Conservation (phyloP, 192 early-diverging fungal species). For the Nowakowskiella sp. region DNA sequence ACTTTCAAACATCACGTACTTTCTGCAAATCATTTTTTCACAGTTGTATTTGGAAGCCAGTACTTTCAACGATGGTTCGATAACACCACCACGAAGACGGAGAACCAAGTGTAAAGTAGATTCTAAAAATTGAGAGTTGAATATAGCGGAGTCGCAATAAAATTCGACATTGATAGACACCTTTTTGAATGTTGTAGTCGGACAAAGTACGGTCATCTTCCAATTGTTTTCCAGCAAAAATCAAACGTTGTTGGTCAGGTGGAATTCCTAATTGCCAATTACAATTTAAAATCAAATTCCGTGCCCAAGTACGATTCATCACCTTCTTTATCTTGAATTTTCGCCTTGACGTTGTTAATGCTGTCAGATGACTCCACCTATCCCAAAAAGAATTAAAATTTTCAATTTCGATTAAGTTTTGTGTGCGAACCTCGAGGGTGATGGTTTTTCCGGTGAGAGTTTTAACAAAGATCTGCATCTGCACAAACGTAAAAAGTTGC, state of each 20-base stretch:
- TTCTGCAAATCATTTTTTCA: slow-evolving; percentile 99
- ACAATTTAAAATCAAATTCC: slow-evolving; percentile 17
- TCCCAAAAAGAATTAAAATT: too few relatives aligned
- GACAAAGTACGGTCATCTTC: slow-evolving; percentile 96
- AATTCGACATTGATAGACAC: background rate
- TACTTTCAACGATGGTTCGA: slow-evolving; percentile 97
- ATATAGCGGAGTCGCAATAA: background rate
- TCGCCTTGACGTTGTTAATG: slow-evolving; percentile 86
- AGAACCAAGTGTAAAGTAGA: slow-evolving; percentile 95
- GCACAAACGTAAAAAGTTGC: too few relatives aligned
- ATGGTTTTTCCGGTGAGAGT: slow-evolving; percentile 96
- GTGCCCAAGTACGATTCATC: background rate
- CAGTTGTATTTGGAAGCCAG: slow-evolving; percentile 99
- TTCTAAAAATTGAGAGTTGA: slow-evolving; percentile 30
- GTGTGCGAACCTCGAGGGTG: slow-evolving; percentile 78
- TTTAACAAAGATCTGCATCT: slow-evolving; percentile 80
- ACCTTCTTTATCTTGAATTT: slow-evolving; percentile 98
- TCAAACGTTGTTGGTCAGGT: slow-evolving; percentile 98
- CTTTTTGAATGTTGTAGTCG: slow-evolving; percentile 99
- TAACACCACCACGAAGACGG: slow-evolving; percentile 94
- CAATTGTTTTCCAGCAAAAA: slow-evolving; percentile 99
- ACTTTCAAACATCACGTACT: slow-evolving; percentile 30
- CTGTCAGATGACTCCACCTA: slow-evolving; percentile 85
- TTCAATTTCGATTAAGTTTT: too few relatives aligned
- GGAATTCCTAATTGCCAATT: slow-evolving; percentile 65